Evolutionary conservation across 2,329 filamentous ascomycete species (phyloP).

Genomic region (Sporothrix pseudoabietina): DNA sequence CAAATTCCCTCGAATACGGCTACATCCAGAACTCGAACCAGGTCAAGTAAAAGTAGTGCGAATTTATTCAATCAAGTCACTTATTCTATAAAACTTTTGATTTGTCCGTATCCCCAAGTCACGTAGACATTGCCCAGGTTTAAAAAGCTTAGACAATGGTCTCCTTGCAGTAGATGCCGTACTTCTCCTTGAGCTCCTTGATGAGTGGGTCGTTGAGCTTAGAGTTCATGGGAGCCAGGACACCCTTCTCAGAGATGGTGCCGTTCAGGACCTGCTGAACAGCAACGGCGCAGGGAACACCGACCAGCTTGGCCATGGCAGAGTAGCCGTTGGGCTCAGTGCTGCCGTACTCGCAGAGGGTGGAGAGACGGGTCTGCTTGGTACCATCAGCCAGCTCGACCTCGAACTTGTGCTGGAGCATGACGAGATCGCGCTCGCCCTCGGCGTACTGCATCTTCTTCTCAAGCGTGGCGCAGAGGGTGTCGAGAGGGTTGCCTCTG

Average conservation of each 20-base stretch:
- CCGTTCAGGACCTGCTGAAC: slow-evolving; percentile 68
- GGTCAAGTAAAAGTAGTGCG: not conserved
- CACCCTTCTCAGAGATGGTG: slow-evolving; percentile 62
- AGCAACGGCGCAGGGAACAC: slow-evolving; percentile 64
- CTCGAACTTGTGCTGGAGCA: slow-evolving; percentile 80
- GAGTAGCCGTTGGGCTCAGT: slow-evolving; percentile 65
- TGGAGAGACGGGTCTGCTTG: slow-evolving; percentile 76
- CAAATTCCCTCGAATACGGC: too few relatives aligned
- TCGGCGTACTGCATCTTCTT: slow-evolving; percentile 87
- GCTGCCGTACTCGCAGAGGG: slow-evolving; percentile 75
- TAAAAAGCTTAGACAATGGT: slow-evolving; percentile 27
- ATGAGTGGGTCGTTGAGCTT: slow-evolving; percentile 70
- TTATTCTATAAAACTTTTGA: slow-evolving; percentile 14
- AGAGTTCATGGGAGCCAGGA: slow-evolving; percentile 68
- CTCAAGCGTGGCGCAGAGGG: slow-evolving; percentile 85
- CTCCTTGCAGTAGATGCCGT: slow-evolving; percentile 37
- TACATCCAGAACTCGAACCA: too few relatives aligned
- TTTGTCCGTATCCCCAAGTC: not conserved
- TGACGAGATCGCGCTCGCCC: slow-evolving; percentile 81
- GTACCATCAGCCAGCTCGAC: slow-evolving; percentile 80
- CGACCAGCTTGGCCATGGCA: slow-evolving; percentile 79
- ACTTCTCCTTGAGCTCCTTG: slow-evolving; percentile 68
- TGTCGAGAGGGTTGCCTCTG: slow-evolving; percentile 80
- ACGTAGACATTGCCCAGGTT: not conserved
- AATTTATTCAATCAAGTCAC: slow-evolving; percentile 8